Conservation (phyloP, 192 early-diverging fungal species). For the Phlyctochytrium arcticum region DNA sequence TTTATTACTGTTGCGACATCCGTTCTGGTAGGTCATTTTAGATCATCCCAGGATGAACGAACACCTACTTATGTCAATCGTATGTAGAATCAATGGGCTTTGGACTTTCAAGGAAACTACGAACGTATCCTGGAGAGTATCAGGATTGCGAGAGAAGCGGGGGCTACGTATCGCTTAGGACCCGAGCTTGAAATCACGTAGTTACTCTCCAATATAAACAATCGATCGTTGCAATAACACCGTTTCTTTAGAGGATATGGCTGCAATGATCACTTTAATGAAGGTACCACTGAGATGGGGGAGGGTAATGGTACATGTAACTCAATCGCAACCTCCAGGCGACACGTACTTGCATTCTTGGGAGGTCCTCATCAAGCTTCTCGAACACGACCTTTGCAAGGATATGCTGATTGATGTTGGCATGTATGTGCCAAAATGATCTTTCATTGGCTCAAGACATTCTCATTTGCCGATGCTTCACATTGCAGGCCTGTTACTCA, state of each 20-base stretch:
- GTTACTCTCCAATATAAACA: too few species aligned
- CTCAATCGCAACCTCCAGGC: constrained; percentile 35
- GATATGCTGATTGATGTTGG: constrained; percentile 91
- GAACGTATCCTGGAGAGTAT: constrained; percentile 84
- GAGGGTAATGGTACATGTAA: neutral
- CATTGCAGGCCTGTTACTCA: constrained; percentile 78
- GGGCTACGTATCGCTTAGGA: constrained; percentile 82
- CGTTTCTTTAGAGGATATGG: constrained; percentile 75
- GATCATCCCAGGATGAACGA: neutral
- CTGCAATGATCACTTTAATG: constrained; percentile 97
- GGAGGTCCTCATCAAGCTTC: constrained; percentile 78
- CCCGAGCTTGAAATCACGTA: constrained; percentile 96
- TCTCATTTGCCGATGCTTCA: neutral
- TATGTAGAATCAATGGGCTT: constrained; percentile 74
- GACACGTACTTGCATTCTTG: constrained; percentile 95
- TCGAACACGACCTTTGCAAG: constrained; percentile 58
- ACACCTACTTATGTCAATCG: neutral
- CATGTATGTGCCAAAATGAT: too few species aligned
- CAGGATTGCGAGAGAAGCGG: constrained; percentile 68
- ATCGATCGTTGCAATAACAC: too few species aligned
- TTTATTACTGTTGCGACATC: constrained; percentile 31
- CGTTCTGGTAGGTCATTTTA: constrained; percentile 23
- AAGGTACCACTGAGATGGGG: constrained; percentile 49
- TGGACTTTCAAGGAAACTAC: constrained; percentile 95
- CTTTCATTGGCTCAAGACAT: too few species aligned